Evolutionary conservation across 1,139 yeast species (phyloP), one percentile per base, ranked within the genome.

Genomic region (Scheffersomyces segobiensis): DNA sequence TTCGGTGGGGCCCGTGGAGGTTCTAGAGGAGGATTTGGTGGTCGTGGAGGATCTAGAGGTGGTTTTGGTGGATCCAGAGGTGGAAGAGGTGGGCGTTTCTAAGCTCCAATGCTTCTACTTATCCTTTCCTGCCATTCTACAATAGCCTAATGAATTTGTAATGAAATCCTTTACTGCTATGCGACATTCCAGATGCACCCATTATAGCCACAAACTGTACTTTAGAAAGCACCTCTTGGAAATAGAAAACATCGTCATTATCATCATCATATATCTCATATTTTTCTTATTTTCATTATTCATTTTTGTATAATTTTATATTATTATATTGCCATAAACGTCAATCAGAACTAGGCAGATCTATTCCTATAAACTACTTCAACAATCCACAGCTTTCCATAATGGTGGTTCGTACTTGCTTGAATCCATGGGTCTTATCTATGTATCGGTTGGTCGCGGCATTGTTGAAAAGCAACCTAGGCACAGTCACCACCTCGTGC

Each of bases 1-100:
- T 62, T 64, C 50, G 68, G 75, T 46, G 71, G 75, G 57, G 73
- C 80, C 51, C 80, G 86, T 56, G 80, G 81, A 46, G 85, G 85
- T 50, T 74, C 73, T 60, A 66, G 80, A 59, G 84, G 86, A 53
- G 84, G 86, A 8, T 53, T 52, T 49, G 62, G 66, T 52, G 65
- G 60, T 54, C 67, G 78, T 53, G 75, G 85, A 26, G 84, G 82
- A 49, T 70, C 77, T 65, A 67, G 81, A 57, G 83, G 85, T 56
- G 83, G 85, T 19, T 53, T 53, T 46, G 63, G 63, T 21, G 61
- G 61, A 22, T 32, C 42, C 14, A 57, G 60, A 57, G 60, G 60
- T 39, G 60, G 60, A n/a, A 56, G 60, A 56, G 60, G 60, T 50
- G 60, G 61, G 47, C 64, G 64, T 53, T 62, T 53, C 61, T 62